These are phyloP conservation scores for Fusarium dimerum DNA, from an alignment of 2,329 filamentous ascomycete genomes.

Conservation along the genomic window DNA sequence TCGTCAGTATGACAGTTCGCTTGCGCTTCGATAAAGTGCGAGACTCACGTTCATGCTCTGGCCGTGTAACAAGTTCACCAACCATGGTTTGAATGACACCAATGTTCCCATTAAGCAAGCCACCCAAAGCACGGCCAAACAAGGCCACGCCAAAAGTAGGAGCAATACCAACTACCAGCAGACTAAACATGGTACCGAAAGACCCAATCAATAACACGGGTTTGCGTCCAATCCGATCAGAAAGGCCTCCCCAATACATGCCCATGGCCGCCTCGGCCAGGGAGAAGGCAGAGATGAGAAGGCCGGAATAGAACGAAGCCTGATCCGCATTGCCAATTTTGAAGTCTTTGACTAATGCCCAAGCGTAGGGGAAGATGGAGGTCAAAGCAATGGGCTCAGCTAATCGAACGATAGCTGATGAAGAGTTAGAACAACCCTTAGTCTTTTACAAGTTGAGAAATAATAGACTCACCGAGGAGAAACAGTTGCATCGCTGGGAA, in stretches of 20 bases:
- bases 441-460: no score
- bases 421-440: neutral
- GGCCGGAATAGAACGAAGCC: slow-evolving; percentile 84
- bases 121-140: slow-evolving; percentile 72
- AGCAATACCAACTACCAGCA: slow-evolving; percentile 81
- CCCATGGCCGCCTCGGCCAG: slow-evolving; percentile 81
- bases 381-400: slow-evolving; percentile 92
- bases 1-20: slow-evolving; percentile 2
- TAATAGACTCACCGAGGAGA: slow-evolving; percentile 67
- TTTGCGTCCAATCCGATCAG: slow-evolving; percentile 81
- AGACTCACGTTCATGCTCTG: slow-evolving; percentile 81
- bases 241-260: slow-evolving; percentile 85
- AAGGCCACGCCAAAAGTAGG: slow-evolving; percentile 83
- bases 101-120: slow-evolving; percentile 87
- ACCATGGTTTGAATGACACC: slow-evolving; percentile 94
- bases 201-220: slow-evolving; percentile 82
- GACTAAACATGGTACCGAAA: slow-evolving; percentile 77
- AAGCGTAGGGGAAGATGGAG: slow-evolving; percentile 91
- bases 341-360: slow-evolving; percentile 78
- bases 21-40: neutral
- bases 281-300: slow-evolving; percentile 84
- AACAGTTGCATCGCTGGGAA: slow-evolving; percentile 85
- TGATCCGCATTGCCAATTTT: slow-evolving; percentile 69
- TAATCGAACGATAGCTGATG: slow-evolving; percentile 81
- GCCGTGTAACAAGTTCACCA: slow-evolving; percentile 79